These are phyloP conservation scores for Geum urbanum DNA, from an alignment of 306 rosid species.

Conservation along the genomic window DNA sequence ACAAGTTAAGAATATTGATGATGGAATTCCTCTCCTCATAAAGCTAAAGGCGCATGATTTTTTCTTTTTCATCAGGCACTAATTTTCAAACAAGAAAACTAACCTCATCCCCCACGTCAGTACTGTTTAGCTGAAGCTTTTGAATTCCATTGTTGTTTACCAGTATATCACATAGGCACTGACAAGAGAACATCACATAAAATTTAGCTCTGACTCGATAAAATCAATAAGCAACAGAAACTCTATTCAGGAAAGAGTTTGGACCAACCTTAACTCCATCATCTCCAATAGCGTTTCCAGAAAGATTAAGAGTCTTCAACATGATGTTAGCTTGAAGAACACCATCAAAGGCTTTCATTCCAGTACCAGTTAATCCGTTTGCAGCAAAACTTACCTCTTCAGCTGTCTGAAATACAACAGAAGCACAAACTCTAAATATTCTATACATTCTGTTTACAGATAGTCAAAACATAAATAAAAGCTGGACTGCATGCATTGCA, in stretches of 20 bases:
- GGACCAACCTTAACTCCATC: constrained; percentile 79
- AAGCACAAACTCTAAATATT: neutral
- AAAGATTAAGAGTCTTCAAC: constrained; percentile 83
- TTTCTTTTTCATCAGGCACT: neutral
- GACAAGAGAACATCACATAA: constrained; percentile 34
- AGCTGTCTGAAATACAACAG: constrained; percentile 51
- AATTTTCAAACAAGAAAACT: constrained; percentile 30
- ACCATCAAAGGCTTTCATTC: constrained; percentile 90
- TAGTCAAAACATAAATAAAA: constrained; percentile 17
- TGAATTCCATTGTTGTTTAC: constrained; percentile 65
- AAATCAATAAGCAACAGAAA: constrained; percentile 11
- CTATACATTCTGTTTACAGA: neutral
- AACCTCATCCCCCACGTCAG: constrained; percentile 95
- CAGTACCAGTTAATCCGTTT: constrained; percentile 91
- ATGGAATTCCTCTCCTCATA: constrained; percentile 5
- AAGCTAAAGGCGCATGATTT: constrained; percentile 2
- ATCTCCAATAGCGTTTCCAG: constrained; percentile 95
- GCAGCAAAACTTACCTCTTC: constrained; percentile 96
- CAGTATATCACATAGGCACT: constrained; percentile 78
- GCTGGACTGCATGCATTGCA: neutral
- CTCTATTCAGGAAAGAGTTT: neutral
- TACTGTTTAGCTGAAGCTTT: constrained; percentile 86
- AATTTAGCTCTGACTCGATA: constrained; percentile 15
- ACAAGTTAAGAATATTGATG: constrained; percentile 24
- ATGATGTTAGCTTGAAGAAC: constrained; percentile 85